Evolutionary conservation across 1,284 basidiomycete species (phyloP), one percentile per base, ranked within the genome.

Genomic region (Tetrapyrgos nigripes): DNA sequence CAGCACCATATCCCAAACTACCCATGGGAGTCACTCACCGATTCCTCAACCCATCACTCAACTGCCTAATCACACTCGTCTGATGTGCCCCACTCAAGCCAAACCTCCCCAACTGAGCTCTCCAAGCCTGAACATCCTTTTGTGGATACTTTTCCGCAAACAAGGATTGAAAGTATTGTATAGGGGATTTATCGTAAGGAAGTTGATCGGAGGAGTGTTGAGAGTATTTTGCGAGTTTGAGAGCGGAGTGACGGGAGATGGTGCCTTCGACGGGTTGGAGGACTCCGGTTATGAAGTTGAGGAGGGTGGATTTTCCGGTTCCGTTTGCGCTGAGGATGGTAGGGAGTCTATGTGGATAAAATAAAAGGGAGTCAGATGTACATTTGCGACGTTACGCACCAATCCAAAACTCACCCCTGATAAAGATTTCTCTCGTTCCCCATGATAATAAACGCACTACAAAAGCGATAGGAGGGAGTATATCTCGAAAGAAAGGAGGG

Each of bases 161-260:
- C 50, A 91, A 75, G 24, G 75, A 72, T 77, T 97, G 94, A 79
- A 99, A 92, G 81, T 98, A 95, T 77, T 99, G 55, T 57, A 99
- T 91, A 17, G 97, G 95, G 46, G 87, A 83, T 77, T 89, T 88
- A 68, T 97, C 91, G 78, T 97, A 98, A 21, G 97, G 97, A 31
- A 99, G 86, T 76, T 99, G 97, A 77, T 99, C 97, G 27, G 97
- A 96, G 55, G 93, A 96, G 81, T 99, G 97, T 81, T 99, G 97
- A 37, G 93, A 96, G 84, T 98, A 99, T 76, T 96, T 96, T 64
- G 93, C 95, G 61, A 99, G 88, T 79, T 99, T 99, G 68, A 99
- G 84, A 35, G 83, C 85, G 52, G 91, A 82, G 76, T 99, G 97
- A 68, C 94, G 93, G 52, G 91, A 92, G 65, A 99, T 76, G 24